Percentiles rank a stretch among this genome's conserved stretches.
phyloP scores from a whole-genome alignment of 1,139 yeast genomes.

The Petasospora fabianii region DNA sequence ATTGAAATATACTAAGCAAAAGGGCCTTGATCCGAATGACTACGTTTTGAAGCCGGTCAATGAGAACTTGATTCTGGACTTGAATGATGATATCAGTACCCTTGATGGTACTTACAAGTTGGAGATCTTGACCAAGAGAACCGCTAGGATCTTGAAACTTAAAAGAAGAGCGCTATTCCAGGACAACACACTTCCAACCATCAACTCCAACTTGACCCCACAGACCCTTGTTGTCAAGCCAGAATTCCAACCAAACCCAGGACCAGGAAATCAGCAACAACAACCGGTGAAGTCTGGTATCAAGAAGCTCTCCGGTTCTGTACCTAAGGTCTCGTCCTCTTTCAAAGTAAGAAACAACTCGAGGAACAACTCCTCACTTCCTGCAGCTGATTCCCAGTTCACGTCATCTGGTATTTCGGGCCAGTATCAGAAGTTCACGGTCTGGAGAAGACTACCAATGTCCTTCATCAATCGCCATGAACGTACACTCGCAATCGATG shows the following conservation, averaged over 20 bases:
- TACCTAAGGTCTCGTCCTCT: slow-evolving; percentile 17
- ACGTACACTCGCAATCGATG: slow-evolving; percentile 82
- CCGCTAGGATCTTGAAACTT: slow-evolving; percentile 19
- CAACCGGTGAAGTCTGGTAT: slow-evolving; percentile 9
- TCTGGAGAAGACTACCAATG: slow-evolving; percentile 85
- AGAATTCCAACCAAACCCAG: too few relatives aligned
- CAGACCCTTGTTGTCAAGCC: slow-evolving; percentile 22
- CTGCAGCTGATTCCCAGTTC: slow-evolving; percentile 5
- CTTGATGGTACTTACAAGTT: slow-evolving; percentile 30
- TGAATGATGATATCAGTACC: slow-evolving; percentile 35
- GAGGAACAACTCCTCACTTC: slow-evolving; percentile 8
- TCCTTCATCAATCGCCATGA: slow-evolving; percentile 80
- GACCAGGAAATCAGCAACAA: too few relatives aligned
- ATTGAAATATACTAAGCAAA: slow-evolving; percentile 30
- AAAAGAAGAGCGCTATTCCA: slow-evolving; percentile 17
- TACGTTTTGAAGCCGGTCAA: slow-evolving; percentile 31
- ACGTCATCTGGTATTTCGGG: slow-evolving; percentile 20
- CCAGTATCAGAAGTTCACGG: slow-evolving; percentile 57
- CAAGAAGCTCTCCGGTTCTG: slow-evolving; percentile 15
- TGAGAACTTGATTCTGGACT: slow-evolving; percentile 29
- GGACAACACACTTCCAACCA: slow-evolving; percentile 21
- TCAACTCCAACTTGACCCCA: slow-evolving; percentile 27
- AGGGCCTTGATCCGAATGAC: slow-evolving; percentile 31
- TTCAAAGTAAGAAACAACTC: slow-evolving; percentile 17
- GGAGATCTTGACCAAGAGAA: slow-evolving; percentile 20